These are phyloP conservation scores for Orbilia ellipsospora DNA, from an alignment of 2,329 filamentous ascomycete species.

Conservation along the genomic window DNA sequence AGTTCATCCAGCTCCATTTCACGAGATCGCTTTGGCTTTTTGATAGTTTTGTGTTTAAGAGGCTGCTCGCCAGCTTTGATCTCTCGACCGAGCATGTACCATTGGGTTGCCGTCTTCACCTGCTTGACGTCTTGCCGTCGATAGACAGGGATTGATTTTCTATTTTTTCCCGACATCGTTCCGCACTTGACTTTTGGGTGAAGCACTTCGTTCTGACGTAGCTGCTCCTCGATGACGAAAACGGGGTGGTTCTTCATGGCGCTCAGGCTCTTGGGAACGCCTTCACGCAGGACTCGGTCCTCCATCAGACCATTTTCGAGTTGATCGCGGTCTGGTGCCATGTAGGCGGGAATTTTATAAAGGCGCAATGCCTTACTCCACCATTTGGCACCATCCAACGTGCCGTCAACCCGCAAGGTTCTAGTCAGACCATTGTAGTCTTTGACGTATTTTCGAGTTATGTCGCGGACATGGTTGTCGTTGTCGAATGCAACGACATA, in stretches of 20 bases:
- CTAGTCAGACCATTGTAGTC: constrained; percentile 91
- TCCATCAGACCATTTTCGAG: constrained; percentile 83
- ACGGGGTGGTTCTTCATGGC: constrained; percentile 89
- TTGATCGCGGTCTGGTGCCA: constrained; percentile 74
- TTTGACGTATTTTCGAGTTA: constrained; percentile 87
- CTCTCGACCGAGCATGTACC: constrained; percentile 87
- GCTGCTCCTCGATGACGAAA: constrained; percentile 80
- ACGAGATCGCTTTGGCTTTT: constrained; percentile 61
- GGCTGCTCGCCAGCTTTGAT: constrained; percentile 83
- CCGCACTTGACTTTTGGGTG: constrained; percentile 78
- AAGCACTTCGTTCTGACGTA: constrained; percentile 85
- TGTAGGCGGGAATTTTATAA: constrained; percentile 58
- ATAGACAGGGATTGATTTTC: constrained; percentile 73
- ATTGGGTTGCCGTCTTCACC: constrained; percentile 83
- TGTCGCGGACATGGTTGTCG: constrained; percentile 76
- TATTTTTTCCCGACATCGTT: constrained; percentile 74
- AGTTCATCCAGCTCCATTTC: constrained; percentile 59
- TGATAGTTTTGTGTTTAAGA: constrained; percentile 75
- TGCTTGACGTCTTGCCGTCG: constrained; percentile 81
- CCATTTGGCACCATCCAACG: constrained; percentile 69
- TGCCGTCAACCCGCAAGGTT: constrained; percentile 79
- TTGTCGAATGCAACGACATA: constrained; percentile 89
- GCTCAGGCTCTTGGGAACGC: constrained; percentile 84
- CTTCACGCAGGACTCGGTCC: constrained; percentile 77
- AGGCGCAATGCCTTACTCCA: constrained; percentile 64